Conservation (phyloP, 1,284 basidiomycete genomes). For the Rugosomyces carneus region DNA sequence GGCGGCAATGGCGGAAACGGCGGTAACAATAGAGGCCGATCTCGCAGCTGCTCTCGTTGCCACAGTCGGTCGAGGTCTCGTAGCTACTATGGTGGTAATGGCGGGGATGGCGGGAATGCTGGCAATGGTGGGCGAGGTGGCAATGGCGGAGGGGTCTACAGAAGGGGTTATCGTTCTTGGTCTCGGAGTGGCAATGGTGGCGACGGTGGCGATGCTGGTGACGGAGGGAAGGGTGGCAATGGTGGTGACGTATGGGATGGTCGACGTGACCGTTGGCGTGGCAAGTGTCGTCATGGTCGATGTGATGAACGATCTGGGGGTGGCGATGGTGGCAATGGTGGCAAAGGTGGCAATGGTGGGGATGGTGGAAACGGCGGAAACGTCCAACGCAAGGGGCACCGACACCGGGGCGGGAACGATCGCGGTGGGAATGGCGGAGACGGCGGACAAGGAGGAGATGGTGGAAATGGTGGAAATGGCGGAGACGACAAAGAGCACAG, state of each 20-base stretch:
- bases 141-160: conserved; percentile 6
- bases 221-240: background rate
- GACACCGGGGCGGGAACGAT: too few relatives aligned
- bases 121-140: conserved; percentile 2
- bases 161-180: background rate
- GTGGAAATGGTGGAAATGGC: background rate
- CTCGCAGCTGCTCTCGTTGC: too few relatives aligned
- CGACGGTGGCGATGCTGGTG: conserved; percentile 1
- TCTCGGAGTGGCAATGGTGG: background rate
- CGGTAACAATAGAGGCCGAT: too few relatives aligned
- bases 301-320: too few relatives aligned
- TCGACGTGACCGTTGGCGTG: too few relatives aligned
- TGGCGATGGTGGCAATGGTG: background rate
- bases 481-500: background rate
- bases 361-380: background rate
- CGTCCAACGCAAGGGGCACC: too few relatives aligned
- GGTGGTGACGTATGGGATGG: too few relatives aligned
- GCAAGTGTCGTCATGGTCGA: too few relatives aligned
- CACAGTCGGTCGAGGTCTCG: too few relatives aligned
- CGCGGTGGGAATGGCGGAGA: too few relatives aligned
- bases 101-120: background rate
- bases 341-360: background rate
- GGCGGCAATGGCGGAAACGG: too few relatives aligned
- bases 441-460: background rate
- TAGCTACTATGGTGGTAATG: too few relatives aligned